Evolutionary conservation across 306 rosid genomes (phyloP), one percentile per base, ranked within the genome.

Genomic region (Coriaria nepalensis): DNA sequence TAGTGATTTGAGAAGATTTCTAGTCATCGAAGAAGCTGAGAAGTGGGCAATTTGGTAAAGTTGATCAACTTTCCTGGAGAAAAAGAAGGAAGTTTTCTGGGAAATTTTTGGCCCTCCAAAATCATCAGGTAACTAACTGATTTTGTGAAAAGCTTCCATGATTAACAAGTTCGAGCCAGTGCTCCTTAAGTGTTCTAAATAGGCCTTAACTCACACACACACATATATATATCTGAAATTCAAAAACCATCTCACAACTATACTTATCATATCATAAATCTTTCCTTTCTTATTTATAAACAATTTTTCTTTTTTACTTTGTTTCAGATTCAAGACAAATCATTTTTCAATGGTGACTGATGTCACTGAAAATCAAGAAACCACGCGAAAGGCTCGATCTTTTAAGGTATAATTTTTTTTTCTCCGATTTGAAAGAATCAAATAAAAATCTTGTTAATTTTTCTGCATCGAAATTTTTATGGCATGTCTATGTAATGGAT

Each of bases 321-420:
- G 53, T 55, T 63, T 53, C 65, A 72, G 94, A 64, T 59, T 33
- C 35, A 50, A 59, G 48, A 37, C 20, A 20, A 32, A 69, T 64
- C 44, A 49, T 67, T 64, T 45, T 11, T 58, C 53, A 73, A 87
- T 87, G 96, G 82, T 94, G 64, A 68, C 84, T 66, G 85, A 78
- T 77, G 59, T 40, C 20, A 55, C 59, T 61, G 77, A 75, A 60
- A 69, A 38, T 14, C 73, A 12, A 42, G 79, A 55, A 55, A n/a
- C 71, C 13, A 56, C 45, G 57, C 71, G 67, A 39, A 68, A 52
- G 52, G 47, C 59, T 12, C 40, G n/a, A 11, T 64, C 92, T 47
- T 73, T 82, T 48, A 77, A 82, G 96, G 96, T 83, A 68, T 52
- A 43, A 38, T 33, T 43, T 40, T 4, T 43, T 15, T 50, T 33